These are phyloP conservation scores for Hyparrhenia diplandra DNA, from an alignment of 176 grass and related monocot genomes.

Conservation along the genomic window DNA sequence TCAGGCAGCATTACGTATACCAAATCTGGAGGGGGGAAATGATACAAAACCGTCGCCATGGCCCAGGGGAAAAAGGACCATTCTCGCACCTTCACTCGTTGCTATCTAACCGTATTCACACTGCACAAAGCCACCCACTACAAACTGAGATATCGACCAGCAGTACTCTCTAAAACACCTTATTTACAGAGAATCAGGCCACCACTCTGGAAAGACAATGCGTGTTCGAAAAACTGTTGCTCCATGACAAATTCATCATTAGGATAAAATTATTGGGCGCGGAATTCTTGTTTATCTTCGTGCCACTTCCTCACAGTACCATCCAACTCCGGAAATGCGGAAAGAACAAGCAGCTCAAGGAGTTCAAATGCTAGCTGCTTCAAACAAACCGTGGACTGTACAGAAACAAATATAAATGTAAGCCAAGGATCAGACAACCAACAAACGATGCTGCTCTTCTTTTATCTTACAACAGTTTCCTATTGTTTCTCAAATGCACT, in stretches of 20 bases:
- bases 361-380: constrained; percentile 89
- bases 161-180: background rate
- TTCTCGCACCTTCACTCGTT: background rate
- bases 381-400: constrained; percentile 93
- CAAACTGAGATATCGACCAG: background rate
- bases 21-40: background rate
- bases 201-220: background rate
- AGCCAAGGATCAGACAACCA: constrained; percentile 6
- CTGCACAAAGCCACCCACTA: constrained; percentile 8
- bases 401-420: background rate
- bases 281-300: constrained; percentile 52
- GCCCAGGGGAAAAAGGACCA: constrained; percentile 5
- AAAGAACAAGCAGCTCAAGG: constrained; percentile 74
- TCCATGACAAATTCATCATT: background rate
- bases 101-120: constrained; percentile 49
- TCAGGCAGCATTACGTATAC: constrained; percentile 18
- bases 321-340: constrained; percentile 79
- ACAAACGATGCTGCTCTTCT: background rate
- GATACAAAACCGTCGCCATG: constrained; percentile 4
- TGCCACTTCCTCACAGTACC: constrained; percentile 62
- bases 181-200: constrained; percentile 37
- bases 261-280: background rate
- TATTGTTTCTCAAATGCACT: background rate
- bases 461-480: background rate
- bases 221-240: background rate